Percentiles rank a stretch among this genome's conserved stretches.
Conservation (phyloP, 768 basidiomycete genomes). For the Boletus edulis region DNA sequence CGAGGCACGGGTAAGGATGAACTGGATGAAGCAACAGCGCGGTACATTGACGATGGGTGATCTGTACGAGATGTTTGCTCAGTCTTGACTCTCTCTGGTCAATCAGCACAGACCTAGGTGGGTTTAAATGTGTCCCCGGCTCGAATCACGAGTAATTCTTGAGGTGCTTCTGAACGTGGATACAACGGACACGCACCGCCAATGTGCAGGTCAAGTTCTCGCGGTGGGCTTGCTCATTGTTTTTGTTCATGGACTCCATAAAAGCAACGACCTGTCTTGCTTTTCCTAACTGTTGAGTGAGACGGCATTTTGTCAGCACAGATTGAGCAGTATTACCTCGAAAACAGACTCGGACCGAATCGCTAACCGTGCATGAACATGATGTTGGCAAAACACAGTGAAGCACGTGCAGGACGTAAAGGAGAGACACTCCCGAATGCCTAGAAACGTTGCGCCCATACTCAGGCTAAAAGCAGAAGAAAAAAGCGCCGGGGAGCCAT, state of each 20-base stretch:
- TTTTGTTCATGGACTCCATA: no score
- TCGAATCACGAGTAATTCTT: neutral
- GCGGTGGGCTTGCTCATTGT: no score
- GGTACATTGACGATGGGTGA: neutral
- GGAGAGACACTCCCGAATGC: neutral
- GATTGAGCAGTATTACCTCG: no score
- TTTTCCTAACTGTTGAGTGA: neutral
- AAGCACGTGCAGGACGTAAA: neutral
- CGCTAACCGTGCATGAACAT: no score
- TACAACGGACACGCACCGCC: constrained; percentile 1
- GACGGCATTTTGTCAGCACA: no score
- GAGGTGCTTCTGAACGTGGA: neutral
- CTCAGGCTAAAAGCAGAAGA: no score
- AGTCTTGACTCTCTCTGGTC: neutral
- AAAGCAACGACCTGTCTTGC: no score
- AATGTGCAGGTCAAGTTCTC: neutral
- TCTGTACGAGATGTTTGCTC: neutral
- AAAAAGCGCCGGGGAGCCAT: no score
- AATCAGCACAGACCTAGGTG: neutral
- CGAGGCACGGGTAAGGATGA: neutral
- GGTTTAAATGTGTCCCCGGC: constrained; percentile 8
- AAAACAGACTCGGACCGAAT: no score
- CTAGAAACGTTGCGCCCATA: no score
- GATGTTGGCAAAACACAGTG: no score
- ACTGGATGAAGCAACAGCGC: neutral